Conservation (phyloP, 305 asterid species). For the Salvia sclarea region DNA sequence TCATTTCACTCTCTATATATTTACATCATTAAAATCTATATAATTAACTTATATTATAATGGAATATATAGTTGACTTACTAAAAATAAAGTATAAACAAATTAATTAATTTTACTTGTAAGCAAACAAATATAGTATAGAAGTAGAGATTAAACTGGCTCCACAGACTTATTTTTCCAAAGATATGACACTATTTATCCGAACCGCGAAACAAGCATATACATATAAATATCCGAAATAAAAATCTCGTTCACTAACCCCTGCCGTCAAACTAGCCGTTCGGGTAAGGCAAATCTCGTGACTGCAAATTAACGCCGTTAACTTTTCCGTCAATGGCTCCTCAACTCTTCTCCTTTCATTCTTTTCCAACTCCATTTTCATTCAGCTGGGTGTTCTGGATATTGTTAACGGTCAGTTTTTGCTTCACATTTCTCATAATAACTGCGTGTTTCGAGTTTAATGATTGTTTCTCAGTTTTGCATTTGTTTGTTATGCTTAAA, state of each 20-base stretch:
- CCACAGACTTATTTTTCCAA: constrained; percentile 24
- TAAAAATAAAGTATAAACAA: no score
- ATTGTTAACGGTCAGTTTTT: constrained; percentile 15
- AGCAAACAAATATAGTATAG: not conserved
- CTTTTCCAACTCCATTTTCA: constrained; percentile 46
- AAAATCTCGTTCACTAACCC: not conserved
- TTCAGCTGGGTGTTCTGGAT: not conserved
- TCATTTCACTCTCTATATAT: no score
- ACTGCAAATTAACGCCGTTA: constrained; percentile 25
- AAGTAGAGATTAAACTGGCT: constrained; percentile 25
- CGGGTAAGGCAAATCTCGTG: not conserved
- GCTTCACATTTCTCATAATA: constrained; percentile 16
- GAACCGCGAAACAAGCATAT: not conserved
- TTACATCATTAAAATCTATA: no score
- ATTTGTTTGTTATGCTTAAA: not conserved
- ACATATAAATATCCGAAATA: not conserved
- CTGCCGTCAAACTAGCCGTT: constrained; percentile 39
- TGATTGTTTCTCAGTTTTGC: not conserved
- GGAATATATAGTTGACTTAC: not conserved
- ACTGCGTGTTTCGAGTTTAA: not conserved
- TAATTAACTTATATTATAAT: no score
- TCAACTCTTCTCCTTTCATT: constrained; percentile 11
- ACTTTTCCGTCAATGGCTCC: constrained; percentile 38
- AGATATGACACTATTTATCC: not conserved
- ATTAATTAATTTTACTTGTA: no score